Conservation (phyloP, 2,329 filamentous ascomycete genomes). For the Fusarium irregulare region DNA sequence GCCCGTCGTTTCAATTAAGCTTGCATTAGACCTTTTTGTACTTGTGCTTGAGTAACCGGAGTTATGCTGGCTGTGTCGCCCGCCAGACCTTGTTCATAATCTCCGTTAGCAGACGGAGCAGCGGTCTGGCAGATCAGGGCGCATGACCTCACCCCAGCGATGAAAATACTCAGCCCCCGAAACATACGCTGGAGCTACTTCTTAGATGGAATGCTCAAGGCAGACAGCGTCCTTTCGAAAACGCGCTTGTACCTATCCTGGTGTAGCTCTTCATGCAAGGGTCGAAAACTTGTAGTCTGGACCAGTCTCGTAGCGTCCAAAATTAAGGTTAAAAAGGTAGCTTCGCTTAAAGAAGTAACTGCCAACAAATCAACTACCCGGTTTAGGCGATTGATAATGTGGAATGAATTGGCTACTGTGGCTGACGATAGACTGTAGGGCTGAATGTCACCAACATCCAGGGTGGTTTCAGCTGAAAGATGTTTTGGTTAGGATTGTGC, state of each 20-base stretch:
- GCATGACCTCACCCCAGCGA: neutral
- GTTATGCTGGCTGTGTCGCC: neutral
- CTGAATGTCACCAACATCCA: neutral
- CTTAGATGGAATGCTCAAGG: neutral
- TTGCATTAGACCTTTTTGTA: neutral
- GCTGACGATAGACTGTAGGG: neutral
- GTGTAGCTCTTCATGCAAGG: constrained; percentile 1
- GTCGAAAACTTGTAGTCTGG: neutral
- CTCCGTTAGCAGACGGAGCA: neutral
- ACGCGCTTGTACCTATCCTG: neutral
- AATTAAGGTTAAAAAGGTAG: constrained; percentile 26
- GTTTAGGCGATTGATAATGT: neutral
- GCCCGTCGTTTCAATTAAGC: neutral
- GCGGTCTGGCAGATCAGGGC: neutral
- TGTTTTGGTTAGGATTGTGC: neutral
- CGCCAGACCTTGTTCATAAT: too few relatives aligned
- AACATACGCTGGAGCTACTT: neutral
- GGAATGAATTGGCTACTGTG: constrained; percentile 11
- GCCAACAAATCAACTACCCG: constrained; percentile 5
- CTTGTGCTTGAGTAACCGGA: neutral
- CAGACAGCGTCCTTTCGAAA: neutral
- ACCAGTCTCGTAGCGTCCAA: constrained; percentile 5
- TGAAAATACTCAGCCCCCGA: neutral
- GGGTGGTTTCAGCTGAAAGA: constrained; percentile 6
- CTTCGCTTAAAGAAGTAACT: neutral